Percentiles rank a stretch among this genome's conserved stretches.
Conservation (phyloP, 805 yeast species). For the Lipomyces japonicus region DNA sequence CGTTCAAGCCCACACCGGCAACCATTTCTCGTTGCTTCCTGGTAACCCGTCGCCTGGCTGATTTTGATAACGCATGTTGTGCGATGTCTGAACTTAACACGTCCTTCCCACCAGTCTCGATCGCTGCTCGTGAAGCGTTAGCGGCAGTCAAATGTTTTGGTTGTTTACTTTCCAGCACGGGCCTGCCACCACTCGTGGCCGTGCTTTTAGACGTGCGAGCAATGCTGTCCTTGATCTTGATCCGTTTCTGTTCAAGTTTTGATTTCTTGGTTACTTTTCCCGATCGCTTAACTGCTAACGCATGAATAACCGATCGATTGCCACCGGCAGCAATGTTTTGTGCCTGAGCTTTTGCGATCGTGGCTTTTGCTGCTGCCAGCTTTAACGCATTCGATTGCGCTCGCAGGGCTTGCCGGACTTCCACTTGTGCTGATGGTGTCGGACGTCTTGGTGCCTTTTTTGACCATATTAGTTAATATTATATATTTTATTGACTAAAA, state of each 20-base stretch:
- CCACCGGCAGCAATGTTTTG: no score
- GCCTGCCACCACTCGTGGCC: no score
- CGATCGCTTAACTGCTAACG: no score
- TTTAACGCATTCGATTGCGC: slow-evolving; percentile 22
- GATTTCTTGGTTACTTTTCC: slow-evolving; percentile 1
- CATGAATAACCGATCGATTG: no score
- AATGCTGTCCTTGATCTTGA: not conserved
- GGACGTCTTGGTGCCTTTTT: slow-evolving; percentile 25
- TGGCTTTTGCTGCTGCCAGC: slow-evolving; percentile 18
- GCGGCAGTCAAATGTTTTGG: no score
- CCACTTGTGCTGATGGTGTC: slow-evolving; percentile 10
- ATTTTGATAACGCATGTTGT: no score
- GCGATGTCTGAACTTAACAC: no score
- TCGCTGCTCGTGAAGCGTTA: no score
- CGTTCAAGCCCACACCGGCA: slow-evolving; percentile 16
- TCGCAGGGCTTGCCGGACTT: slow-evolving; percentile 23
- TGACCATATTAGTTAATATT: no score
- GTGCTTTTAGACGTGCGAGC: not conserved
- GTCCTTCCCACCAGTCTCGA: no score
- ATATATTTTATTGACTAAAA: no score
- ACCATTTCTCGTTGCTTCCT: slow-evolving; percentile 12
- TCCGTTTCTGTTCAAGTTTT: slow-evolving; percentile 1
- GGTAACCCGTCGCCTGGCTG: slow-evolving; percentile 16
- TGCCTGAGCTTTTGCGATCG: slow-evolving; percentile 6
- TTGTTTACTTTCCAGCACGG: no score